phyloP scores from a whole-genome alignment of 768 basidiomycete genomes.

The Boletellus ananas region DNA sequence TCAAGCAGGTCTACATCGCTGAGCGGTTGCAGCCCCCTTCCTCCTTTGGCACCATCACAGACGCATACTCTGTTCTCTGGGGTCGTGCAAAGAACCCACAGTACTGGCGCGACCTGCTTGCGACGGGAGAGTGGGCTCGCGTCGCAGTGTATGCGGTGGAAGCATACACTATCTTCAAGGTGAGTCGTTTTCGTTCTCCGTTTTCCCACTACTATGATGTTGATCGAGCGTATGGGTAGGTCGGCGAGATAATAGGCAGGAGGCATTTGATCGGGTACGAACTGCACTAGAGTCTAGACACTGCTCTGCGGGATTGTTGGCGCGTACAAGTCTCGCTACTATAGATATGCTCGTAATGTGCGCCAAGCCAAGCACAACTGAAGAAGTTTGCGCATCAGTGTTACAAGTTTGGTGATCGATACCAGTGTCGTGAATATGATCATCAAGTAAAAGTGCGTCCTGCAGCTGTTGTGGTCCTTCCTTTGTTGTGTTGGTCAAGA shows the following conservation, averaged over 20 bases:
- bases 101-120: constrained; percentile 59
- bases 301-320: neutral
- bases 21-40: constrained; percentile 65
- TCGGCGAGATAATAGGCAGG: constrained; percentile 86
- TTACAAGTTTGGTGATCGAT: too few relatives aligned
- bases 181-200: constrained; percentile 27
- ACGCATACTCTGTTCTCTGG: constrained; percentile 65
- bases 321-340: neutral
- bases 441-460: too few relatives aligned
- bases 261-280: constrained; percentile 79
- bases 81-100: constrained; percentile 50
- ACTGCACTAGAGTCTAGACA: constrained; percentile 42
- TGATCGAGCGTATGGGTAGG: constrained; percentile 35
- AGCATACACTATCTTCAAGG: constrained; percentile 89
- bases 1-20: constrained; percentile 69
- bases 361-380: neutral
- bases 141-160: constrained; percentile 77
- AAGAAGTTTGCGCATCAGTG: neutral
- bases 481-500: too few relatives aligned
- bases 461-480: too few relatives aligned
- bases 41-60: constrained; percentile 47
- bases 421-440: too few relatives aligned
- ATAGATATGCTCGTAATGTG: constrained; percentile 12
- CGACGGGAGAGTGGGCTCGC: constrained; percentile 62
- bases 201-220: neutral